Conservation (phyloP, 805 yeast genomes). For the Saccharomycopsis schoenii region DNA sequence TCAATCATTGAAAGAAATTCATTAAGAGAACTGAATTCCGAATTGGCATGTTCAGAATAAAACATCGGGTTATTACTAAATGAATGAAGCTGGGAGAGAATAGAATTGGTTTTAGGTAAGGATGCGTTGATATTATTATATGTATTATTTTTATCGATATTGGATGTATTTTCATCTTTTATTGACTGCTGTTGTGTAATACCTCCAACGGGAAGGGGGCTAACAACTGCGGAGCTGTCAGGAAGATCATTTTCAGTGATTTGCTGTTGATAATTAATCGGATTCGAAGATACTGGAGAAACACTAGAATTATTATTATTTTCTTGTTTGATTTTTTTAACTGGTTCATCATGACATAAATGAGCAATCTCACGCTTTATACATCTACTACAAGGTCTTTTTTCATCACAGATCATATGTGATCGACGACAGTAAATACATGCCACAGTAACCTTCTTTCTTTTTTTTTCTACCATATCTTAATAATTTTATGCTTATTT, state of each 20-base stretch:
- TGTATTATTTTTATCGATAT: not conserved
- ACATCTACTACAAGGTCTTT: slow-evolving; percentile 63
- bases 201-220: not conserved
- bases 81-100: slow-evolving; percentile 30
- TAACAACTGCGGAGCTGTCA: not conserved
- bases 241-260: not conserved
- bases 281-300: not conserved
- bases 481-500: too few relatives aligned
- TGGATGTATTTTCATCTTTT: not conserved
- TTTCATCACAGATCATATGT: slow-evolving; percentile 86
- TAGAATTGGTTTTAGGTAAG: slow-evolving; percentile 9
- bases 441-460: slow-evolving; percentile 38
- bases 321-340: slow-evolving; percentile 21
- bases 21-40: slow-evolving; percentile 81
- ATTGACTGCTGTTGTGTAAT: slow-evolving; percentile 1
- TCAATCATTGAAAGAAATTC: slow-evolving; percentile 87
- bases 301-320: not conserved
- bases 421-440: slow-evolving; percentile 89
- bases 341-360: slow-evolving; percentile 69
- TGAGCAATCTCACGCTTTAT: slow-evolving; percentile 82
- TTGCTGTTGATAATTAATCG: not conserved
- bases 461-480: slow-evolving; percentile 28
- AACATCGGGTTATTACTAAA: slow-evolving; percentile 56
- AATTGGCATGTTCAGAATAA: slow-evolving; percentile 85
- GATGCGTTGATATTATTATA: slow-evolving; percentile 1